A percentile compares a stretch with the other conserved stretches of the same genome.
Evolutionary conservation across 208 protist genomes (phyloP).

Genomic region (Trypanosoma platydactyli): DNA sequence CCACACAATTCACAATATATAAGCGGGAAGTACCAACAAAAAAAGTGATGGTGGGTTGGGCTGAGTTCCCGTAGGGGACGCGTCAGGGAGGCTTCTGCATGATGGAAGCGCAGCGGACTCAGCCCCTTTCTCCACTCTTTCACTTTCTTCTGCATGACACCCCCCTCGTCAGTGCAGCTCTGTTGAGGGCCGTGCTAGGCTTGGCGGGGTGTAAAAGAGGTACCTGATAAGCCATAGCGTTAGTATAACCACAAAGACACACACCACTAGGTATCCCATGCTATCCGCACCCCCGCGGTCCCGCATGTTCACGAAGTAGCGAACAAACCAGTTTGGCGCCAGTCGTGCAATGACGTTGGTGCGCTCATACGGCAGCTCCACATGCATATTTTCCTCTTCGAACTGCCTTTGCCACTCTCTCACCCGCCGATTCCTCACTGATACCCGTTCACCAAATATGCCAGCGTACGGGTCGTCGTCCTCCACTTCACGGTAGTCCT

Average conservation of each 20-base stretch:
- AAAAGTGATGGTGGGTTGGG: not conserved
- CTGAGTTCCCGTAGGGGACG: no score
- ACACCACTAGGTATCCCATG: slow-evolving; percentile 38
- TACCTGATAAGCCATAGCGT: slow-evolving; percentile 54
- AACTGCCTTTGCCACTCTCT: slow-evolving; percentile 88
- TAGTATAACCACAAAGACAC: slow-evolving; percentile 22
- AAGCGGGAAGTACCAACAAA: not conserved
- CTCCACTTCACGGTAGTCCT: slow-evolving; percentile 78
- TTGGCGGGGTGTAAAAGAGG: slow-evolving; percentile 81
- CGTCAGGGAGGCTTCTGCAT: no score
- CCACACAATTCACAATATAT: not conserved
- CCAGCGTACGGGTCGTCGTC: slow-evolving; percentile 71
- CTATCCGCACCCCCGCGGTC: slow-evolving; percentile 71
- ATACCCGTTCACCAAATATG: slow-evolving; percentile 63
- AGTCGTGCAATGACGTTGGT: slow-evolving; percentile 66
- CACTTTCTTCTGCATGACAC: slow-evolving; percentile 1
- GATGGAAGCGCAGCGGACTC: not conserved
- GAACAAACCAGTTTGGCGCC: slow-evolving; percentile 86
- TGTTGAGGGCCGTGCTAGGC: slow-evolving; percentile 44
- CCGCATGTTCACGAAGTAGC: slow-evolving; percentile 78
- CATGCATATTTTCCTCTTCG: slow-evolving; percentile 78
- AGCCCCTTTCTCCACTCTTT: slow-evolving; percentile 1
- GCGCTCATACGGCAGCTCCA: slow-evolving; percentile 83
- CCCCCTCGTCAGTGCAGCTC: slow-evolving; percentile 53
- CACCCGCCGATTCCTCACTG: slow-evolving; percentile 57